phyloP scores from a whole-genome alignment of 75 land plant genomes.

The Sequoia sempervirens region DNA sequence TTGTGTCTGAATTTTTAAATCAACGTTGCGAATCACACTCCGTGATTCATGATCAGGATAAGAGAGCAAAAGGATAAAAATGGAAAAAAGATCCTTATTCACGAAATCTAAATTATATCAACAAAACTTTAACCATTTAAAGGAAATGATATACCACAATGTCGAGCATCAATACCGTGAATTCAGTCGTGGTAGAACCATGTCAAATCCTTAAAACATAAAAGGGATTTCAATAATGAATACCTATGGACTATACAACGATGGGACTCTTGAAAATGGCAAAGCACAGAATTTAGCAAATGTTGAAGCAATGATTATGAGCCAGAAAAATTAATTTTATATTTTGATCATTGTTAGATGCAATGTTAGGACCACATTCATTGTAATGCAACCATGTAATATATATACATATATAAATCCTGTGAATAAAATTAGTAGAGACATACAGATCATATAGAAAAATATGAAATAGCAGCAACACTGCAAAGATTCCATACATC shows the following conservation, averaged over 20 bases:
- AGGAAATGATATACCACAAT: background rate
- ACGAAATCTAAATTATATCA: background rate
- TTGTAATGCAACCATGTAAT: background rate
- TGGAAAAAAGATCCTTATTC: background rate
- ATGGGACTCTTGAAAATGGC: background rate
- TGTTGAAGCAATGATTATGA: background rate
- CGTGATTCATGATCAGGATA: too few species aligned
- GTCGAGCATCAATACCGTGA: background rate
- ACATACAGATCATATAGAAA: background rate
- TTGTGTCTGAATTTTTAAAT: too few species aligned
- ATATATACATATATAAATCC: background rate
- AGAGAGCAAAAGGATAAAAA: too few species aligned
- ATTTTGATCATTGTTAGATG: background rate
- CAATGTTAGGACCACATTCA: background rate
- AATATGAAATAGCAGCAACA: constrained; percentile 1
- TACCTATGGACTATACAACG: background rate
- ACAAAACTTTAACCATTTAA: background rate
- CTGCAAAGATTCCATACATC: background rate
- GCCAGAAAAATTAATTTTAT: background rate
- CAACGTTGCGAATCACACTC: too few species aligned
- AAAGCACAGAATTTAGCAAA: background rate
- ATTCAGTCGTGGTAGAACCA: background rate
- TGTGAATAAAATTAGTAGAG: background rate
- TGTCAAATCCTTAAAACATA: background rate
- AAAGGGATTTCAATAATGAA: background rate